phyloP scores from a whole-genome alignment of 1,284 basidiomycete genomes.

The Microbotryum saponariae region DNA sequence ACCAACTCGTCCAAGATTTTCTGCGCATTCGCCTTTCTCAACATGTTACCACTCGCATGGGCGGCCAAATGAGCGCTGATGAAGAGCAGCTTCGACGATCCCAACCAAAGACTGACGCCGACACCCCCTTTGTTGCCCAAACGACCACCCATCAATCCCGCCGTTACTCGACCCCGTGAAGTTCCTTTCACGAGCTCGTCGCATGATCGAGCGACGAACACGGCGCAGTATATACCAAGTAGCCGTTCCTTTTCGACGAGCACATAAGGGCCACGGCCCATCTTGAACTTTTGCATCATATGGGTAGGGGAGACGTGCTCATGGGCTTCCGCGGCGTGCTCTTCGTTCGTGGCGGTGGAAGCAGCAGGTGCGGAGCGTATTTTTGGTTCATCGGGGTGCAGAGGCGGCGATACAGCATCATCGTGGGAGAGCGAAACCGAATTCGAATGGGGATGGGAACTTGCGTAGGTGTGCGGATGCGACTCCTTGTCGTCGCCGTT shows the following conservation, averaged over 20 bases:
- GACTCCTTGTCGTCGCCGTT: background rate
- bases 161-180: constrained; percentile 58
- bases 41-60: constrained; percentile 45
- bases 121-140: constrained; percentile 72
- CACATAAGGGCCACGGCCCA: constrained; percentile 53
- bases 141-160: constrained; percentile 76
- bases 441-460: no score
- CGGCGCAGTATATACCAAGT: constrained; percentile 66
- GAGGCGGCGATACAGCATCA: no score
- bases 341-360: no score
- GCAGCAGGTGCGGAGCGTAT: no score
- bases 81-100: constrained; percentile 66
- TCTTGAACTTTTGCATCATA: background rate
- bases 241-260: constrained; percentile 73
- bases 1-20: constrained; percentile 49
- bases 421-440: no score
- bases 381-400: no score
- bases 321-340: no score
- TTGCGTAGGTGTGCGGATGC: background rate
- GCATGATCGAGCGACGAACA: constrained; percentile 46
- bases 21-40: constrained; percentile 38
- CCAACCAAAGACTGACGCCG: constrained; percentile 69
- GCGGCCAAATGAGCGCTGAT: constrained; percentile 83
- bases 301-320: no score
- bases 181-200: constrained; percentile 44